These are phyloP conservation scores for Biscogniauxia sp. DNA, from an alignment of 2,329 filamentous ascomycete species.

Conservation along the genomic window DNA sequence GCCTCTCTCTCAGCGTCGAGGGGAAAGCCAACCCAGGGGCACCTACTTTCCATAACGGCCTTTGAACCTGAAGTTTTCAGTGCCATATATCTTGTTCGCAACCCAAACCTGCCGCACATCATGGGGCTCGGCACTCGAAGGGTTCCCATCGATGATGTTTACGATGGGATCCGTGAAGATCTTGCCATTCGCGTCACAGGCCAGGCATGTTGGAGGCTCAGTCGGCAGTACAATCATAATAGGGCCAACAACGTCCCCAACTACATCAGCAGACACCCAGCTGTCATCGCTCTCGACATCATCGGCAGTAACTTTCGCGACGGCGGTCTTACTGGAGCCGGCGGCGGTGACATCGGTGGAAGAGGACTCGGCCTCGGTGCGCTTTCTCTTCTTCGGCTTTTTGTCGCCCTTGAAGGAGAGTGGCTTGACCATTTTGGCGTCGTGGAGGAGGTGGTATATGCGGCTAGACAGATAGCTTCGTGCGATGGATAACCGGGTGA, in stretches of 20 bases:
- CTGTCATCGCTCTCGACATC: constrained; percentile 67
- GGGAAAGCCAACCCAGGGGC: background rate
- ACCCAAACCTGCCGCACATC: constrained; percentile 97
- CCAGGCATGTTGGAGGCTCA: constrained; percentile 68
- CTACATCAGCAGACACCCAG: constrained; percentile 82
- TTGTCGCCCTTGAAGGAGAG: constrained; percentile 97
- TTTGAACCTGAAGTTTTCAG: constrained; percentile 81
- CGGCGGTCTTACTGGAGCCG: constrained; percentile 37
- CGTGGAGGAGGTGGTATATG: constrained; percentile 1
- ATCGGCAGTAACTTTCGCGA: constrained; percentile 28
- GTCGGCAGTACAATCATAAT: constrained; percentile 80
- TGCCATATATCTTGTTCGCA: constrained; percentile 78
- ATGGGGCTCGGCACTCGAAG: constrained; percentile 86
- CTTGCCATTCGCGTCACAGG: constrained; percentile 82
- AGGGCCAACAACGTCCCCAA: constrained; percentile 75
- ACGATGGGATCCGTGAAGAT: constrained; percentile 80
- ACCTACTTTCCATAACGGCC: constrained; percentile 79
- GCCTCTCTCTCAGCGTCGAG: too few relatives aligned
- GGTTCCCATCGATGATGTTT: constrained; percentile 83
- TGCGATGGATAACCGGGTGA: background rate
- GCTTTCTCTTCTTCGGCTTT: constrained; percentile 89
- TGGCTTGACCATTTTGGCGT: constrained; percentile 73
- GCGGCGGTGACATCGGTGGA: constrained; percentile 37
- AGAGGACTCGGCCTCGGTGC: constrained; percentile 48
- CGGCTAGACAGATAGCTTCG: background rate